Percentiles rank a stretch among this genome's conserved stretches.
phyloP scores from a whole-genome alignment of 345 rosid genomes.

The Raphanus sativus region DNA sequence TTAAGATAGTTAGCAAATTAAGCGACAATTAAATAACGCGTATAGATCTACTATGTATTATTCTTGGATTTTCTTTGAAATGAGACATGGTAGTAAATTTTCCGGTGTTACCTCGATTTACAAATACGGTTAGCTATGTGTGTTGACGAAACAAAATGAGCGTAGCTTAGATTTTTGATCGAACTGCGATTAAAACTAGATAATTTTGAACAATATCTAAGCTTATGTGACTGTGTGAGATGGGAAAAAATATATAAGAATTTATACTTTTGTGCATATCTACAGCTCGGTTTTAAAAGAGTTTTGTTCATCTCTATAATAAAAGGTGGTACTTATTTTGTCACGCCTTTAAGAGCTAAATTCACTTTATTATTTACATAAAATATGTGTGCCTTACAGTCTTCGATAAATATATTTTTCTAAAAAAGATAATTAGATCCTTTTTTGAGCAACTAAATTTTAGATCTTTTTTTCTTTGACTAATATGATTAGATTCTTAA shows the following conservation, averaged over 20 bases:
- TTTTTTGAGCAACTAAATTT: too few relatives aligned
- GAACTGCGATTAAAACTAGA: background rate
- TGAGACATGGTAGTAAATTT: background rate
- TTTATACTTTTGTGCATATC: background rate
- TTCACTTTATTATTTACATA: background rate
- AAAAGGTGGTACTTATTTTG: conserved; percentile 1
- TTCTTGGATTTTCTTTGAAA: background rate
- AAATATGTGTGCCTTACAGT: too few relatives aligned
- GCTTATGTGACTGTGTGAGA: background rate
- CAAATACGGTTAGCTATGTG: background rate
- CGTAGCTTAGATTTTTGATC: background rate
- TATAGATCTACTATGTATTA: background rate
- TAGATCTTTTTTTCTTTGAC: too few relatives aligned
- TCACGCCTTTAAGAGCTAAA: background rate
- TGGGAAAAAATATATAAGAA: background rate
- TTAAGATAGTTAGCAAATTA: background rate
- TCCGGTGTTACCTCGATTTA: background rate
- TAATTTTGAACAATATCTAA: background rate
- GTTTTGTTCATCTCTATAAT: background rate
- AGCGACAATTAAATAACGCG: background rate
- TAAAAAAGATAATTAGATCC: too few relatives aligned
- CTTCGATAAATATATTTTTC: too few relatives aligned
- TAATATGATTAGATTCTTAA: too few relatives aligned
- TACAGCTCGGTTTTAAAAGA: background rate
- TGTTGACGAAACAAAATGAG: conserved; percentile 27